Evolutionary conservation across 179 eudicot species (phyloP).

Genomic region (Spergularia azorica): DNA sequence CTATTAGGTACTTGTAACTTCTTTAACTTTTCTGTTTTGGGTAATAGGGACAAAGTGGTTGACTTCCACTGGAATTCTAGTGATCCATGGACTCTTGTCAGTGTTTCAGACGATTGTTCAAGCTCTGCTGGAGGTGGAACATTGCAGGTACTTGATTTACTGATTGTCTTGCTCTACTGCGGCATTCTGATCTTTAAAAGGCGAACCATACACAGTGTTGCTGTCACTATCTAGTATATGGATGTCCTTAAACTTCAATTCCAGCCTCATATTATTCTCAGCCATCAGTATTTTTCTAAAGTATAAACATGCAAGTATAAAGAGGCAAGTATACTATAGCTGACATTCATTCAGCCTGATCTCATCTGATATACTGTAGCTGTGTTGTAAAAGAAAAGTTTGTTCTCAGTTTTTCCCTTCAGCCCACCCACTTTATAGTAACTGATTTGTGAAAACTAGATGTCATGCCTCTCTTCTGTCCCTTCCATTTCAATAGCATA

Average conservation of each 20-base stretch:
- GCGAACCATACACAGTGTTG: neutral
- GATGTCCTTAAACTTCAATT: neutral
- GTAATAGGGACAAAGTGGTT: constrained; percentile 79
- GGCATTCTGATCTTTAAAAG: neutral
- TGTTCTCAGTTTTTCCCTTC: too few relatives aligned
- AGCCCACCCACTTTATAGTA: too few relatives aligned
- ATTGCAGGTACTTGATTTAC: constrained; percentile 55
- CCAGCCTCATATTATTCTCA: too few relatives aligned
- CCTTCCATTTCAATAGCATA: too few relatives aligned
- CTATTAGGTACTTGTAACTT: neutral
- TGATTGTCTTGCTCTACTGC: neutral
- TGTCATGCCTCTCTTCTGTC: too few relatives aligned
- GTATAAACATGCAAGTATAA: too few relatives aligned
- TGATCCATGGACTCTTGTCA: constrained; percentile 93
- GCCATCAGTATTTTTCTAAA: too few relatives aligned
- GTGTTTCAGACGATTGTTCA: constrained; percentile 83
- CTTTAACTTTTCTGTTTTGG: neutral
- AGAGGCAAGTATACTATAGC: too few relatives aligned
- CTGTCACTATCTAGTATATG: neutral
- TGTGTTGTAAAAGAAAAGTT: too few relatives aligned
- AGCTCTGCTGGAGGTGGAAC: constrained; percentile 87
- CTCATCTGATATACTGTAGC: too few relatives aligned
- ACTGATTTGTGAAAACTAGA: too few relatives aligned
- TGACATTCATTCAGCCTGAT: too few relatives aligned
- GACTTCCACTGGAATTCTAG: constrained; percentile 88